These are phyloP conservation scores for Yamadazyma conglobata DNA, from an alignment of 1,139 yeast species.

Conservation along the genomic window DNA sequence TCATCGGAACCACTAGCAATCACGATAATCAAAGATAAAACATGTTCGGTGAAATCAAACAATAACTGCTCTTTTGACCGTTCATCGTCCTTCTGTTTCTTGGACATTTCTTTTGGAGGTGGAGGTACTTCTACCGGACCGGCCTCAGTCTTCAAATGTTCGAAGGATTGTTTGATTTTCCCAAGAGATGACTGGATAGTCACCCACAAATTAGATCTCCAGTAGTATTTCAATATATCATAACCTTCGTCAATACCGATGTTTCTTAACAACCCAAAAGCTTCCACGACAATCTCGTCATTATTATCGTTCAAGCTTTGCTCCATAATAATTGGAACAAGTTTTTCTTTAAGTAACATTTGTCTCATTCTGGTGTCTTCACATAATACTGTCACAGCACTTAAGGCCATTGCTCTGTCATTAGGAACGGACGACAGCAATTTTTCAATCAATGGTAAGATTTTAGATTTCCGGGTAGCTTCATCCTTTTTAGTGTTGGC, in stretches of 20 bases:
- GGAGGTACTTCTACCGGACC: too few relatives aligned
- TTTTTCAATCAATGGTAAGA: constrained; percentile 65
- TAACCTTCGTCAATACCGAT: constrained; percentile 86
- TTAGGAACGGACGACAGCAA: constrained; percentile 61
- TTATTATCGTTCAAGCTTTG: constrained; percentile 63
- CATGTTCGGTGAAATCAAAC: constrained; percentile 69
- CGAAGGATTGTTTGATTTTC: constrained; percentile 49
- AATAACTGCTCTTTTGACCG: constrained; percentile 46
- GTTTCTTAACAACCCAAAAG: constrained; percentile 78
- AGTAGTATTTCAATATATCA: constrained; percentile 67
- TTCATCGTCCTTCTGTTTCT: constrained; percentile 26
- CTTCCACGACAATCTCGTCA: constrained; percentile 73
- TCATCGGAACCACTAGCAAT: constrained; percentile 65
- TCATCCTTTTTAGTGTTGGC: constrained; percentile 42
- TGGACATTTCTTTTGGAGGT: constrained; percentile 18
- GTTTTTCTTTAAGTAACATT: constrained; percentile 63
- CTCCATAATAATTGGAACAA: constrained; percentile 61
- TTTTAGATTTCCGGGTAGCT: constrained; percentile 49
- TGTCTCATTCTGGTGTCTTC: constrained; percentile 67
- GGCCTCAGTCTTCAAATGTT: constrained; percentile 28
- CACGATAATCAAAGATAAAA: constrained; percentile 65
- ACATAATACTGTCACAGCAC: constrained; percentile 66
- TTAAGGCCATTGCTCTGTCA: constrained; percentile 75
- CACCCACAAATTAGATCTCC: constrained; percentile 78
- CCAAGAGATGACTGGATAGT: constrained; percentile 48